These are phyloP conservation scores for Aspergillus transmontanensis DNA, from an alignment of 2,329 filamentous ascomycete species.

Conservation along the genomic window DNA sequence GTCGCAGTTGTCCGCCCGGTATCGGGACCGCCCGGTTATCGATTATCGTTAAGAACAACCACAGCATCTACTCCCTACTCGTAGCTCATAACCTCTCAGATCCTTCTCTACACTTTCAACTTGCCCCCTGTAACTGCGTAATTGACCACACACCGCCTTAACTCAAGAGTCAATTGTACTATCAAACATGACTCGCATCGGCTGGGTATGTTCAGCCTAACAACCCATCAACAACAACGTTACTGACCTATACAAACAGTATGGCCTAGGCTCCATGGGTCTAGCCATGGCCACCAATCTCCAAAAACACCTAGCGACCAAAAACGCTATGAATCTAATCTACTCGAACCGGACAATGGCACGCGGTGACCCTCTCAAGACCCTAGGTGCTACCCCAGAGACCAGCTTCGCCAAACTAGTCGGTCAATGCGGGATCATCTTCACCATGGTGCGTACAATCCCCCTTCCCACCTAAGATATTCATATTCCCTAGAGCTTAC, in stretches of 20 bases:
- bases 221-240: not conserved
- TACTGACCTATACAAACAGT: conserved; percentile 25
- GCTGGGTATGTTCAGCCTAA: conserved; percentile 32
- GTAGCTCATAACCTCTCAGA: not conserved
- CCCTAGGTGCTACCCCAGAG: conserved; percentile 37
- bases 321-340: conserved; percentile 35
- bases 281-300: conserved; percentile 48
- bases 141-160: not conserved
- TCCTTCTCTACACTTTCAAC: not conserved
- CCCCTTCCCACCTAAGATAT: not conserved
- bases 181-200: conserved; percentile 35
- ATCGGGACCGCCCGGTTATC: conserved; percentile 23
- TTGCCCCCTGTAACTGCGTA: not conserved
- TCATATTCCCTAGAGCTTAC: conserved; percentile 7
- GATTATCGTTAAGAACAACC: conserved; percentile 1
- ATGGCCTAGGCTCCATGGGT: conserved; percentile 50
- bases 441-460: conserved; percentile 35
- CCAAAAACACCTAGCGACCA: conserved; percentile 41
- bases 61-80: not conserved
- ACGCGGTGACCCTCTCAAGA: conserved; percentile 39
- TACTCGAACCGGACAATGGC: conserved; percentile 47
- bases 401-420: conserved; percentile 38
- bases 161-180: not conserved
- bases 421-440: conserved; percentile 42
- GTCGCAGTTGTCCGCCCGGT: conserved; percentile 19